Base-by-base conservation (phyloP, 345 rosid species). In the Arabis alpina region DNA sequence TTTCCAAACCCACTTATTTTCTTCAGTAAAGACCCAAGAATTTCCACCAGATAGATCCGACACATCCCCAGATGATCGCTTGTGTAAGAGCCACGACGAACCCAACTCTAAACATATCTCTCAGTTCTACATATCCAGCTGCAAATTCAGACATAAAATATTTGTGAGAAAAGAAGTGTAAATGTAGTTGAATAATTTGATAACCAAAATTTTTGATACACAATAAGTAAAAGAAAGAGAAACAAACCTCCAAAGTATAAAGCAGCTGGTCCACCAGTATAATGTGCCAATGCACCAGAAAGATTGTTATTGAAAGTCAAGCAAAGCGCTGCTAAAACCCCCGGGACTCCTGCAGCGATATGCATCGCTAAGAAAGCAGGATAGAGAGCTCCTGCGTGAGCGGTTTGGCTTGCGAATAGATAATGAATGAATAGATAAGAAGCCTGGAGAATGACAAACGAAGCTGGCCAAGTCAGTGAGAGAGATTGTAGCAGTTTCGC, bases 181-280 rank as follows among this genome's bases (percentile, higher is more conserved):
- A 19, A 10, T 34, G 3, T 30, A 6, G 36, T 51, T 5, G 60
- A n/a, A 32, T 36, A 10, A 6, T 47, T 47, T 7, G 16, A 11
- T n/a, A 27, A 4, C n/a, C 10, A 47, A 9, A 37, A 4, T 41
- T 51, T 51, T 28, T 19, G 30, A 32, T 12, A 51, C 15, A 28
- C 32, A 28, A 11, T 10, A 57, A 23, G 28, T 10, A 8, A 55
- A 15, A 43, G 48, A 58, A 42, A 34, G 34, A 25, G 44, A 61
- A 34, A 3, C 47, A n/a, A 3, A 93, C 98, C 96, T 85, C 98
- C 99, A 48, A 79, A 91, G 76, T 88, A 94, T 8, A 94, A 86
- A 71, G 98, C 98, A 56, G 99, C 96, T 84, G 91, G 97, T 51
- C 98, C 99, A 58, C 99, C 81, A 77, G 96, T 91, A 66, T 89